Conservation (phyloP, 306 rosid species). For the Cucumis sativus region DNA sequence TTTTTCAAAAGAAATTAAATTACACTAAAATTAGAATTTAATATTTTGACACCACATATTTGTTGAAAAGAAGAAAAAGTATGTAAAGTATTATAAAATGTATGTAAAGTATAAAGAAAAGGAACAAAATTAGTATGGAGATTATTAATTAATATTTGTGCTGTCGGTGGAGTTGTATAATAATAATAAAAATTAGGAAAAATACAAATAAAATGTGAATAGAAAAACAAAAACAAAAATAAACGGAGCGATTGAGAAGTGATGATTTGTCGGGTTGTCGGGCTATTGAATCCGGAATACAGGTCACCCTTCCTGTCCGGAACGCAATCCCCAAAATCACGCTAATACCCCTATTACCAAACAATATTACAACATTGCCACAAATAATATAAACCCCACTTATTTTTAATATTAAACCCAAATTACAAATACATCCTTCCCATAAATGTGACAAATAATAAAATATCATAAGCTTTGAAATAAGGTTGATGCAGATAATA, state of each 20-base stretch:
- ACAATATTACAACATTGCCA: not conserved
- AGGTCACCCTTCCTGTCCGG: conserved; percentile 19
- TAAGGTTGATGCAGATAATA: no score
- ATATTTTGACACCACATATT: not conserved
- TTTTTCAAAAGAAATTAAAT: not conserved
- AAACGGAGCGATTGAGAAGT: conserved; percentile 14
- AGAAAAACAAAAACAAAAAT: not conserved
- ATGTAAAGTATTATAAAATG: not conserved
- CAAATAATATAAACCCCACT: no score
- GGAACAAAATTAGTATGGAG: not conserved
- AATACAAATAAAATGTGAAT: not conserved
- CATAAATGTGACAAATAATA: no score
- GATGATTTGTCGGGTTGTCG: conserved; percentile 40
- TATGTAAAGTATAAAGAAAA: not conserved
- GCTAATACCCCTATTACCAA: not conserved
- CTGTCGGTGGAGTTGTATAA: conserved; percentile 37
- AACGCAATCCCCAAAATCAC: not conserved
- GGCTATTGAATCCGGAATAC: conserved; percentile 23
- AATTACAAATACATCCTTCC: no score
- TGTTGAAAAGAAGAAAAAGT: not conserved
- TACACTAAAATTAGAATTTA: not conserved
- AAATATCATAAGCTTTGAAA: no score
- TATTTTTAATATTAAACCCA: no score
- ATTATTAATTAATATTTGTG: not conserved
- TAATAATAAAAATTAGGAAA: not conserved